phyloP scores from a whole-genome alignment of 352 stramenopile species.

The Saprolegnia parasitica region DNA sequence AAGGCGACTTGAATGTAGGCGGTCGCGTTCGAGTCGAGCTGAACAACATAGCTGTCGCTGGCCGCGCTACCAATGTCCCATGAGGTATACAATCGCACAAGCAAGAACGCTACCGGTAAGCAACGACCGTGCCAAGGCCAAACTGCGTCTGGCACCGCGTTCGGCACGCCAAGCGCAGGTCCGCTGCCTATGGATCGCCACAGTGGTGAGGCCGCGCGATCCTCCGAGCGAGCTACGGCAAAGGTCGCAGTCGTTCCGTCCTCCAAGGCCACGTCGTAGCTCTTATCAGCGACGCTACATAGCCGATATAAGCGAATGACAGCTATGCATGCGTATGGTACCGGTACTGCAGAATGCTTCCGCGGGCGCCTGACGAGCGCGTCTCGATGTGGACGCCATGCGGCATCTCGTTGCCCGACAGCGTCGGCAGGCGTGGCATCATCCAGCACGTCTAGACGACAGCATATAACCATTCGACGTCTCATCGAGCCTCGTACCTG shows the following conservation, averaged over 20 bases:
- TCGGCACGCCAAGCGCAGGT: conserved; percentile 34
- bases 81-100: neutral
- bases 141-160: conserved; percentile 42
- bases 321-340: conserved; percentile 23
- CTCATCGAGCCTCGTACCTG: conserved; percentile 30
- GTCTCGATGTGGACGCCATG: conserved; percentile 14
- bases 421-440: conserved; percentile 23
- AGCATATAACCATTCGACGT: neutral
- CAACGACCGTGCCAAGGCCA: conserved; percentile 31
- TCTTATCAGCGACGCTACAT: conserved; percentile 36
- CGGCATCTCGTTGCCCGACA: conserved; percentile 26
- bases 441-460: conserved; percentile 24
- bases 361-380: neutral
- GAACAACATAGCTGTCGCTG: conserved; percentile 41
- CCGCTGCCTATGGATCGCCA: conserved; percentile 29
- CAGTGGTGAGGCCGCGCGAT: neutral
- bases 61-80: conserved; percentile 26
- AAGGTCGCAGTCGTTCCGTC: conserved; percentile 31
- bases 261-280: conserved; percentile 39
- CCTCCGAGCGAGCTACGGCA: neutral
- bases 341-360: conserved; percentile 30
- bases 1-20: conserved; percentile 37
- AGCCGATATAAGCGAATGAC: conserved; percentile 29
- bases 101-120: conserved; percentile 34
- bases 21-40: conserved; percentile 41